Evolutionary conservation across 257 asterid genomes (phyloP).

Genomic region (Capsicum pubescens): DNA sequence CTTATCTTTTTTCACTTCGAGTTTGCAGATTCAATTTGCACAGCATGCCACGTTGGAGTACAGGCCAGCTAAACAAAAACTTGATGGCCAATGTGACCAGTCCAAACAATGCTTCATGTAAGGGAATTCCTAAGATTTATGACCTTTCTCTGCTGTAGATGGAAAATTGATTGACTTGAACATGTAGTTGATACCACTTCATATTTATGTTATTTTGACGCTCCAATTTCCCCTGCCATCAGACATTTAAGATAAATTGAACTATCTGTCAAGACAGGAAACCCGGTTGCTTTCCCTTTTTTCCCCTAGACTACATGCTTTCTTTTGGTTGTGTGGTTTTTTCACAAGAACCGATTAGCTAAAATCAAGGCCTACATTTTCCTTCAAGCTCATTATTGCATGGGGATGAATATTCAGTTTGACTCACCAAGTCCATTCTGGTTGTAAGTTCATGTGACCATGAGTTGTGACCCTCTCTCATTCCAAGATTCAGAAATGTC

Average conservation of each 20-base stretch:
- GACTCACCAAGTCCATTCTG: neutral
- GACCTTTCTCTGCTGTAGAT: constrained; percentile 22
- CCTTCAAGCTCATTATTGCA: neutral
- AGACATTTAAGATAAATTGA: constrained; percentile 2
- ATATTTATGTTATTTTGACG: constrained; percentile 9
- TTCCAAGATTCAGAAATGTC: neutral
- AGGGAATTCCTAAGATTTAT: constrained; percentile 23
- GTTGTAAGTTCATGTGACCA: neutral
- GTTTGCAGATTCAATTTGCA: constrained; percentile 59
- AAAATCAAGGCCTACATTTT: neutral
- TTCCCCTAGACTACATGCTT: neutral
- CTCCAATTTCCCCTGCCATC: neutral
- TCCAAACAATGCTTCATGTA: constrained; percentile 39
- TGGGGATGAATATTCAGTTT: neutral
- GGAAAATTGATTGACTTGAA: constrained; percentile 5
- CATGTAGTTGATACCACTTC: neutral
- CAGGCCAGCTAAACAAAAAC: constrained; percentile 37
- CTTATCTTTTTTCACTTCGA: neutral
- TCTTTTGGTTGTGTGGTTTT: neutral
- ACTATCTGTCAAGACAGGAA: neutral
- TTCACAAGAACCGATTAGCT: neutral
- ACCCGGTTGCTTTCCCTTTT: constrained; percentile 1
- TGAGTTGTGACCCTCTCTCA: neutral
- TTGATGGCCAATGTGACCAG: constrained; percentile 26
- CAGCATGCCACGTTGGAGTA: constrained; percentile 53